Conservation (phyloP, 2,329 filamentous ascomycete genomes). For the Colletotrichum australisinense region DNA sequence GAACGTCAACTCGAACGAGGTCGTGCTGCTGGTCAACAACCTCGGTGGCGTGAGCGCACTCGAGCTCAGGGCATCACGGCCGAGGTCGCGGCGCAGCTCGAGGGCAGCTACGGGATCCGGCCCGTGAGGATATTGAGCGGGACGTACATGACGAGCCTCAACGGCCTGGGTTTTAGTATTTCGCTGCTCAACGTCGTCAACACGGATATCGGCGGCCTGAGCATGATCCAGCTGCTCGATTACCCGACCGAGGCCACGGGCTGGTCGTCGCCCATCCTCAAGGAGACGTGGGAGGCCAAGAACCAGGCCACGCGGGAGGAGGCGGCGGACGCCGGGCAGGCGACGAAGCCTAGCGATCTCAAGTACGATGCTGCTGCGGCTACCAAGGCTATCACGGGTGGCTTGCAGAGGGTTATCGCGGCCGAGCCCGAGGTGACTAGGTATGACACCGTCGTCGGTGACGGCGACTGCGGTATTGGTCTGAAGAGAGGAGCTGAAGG, state of each 20-base stretch:
- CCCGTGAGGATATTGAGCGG: constrained; percentile 75
- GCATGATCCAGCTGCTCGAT: constrained; percentile 78
- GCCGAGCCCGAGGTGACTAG: constrained; percentile 78
- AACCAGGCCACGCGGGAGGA: constrained; percentile 60
- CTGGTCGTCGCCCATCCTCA: constrained; percentile 74
- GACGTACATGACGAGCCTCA: constrained; percentile 83
- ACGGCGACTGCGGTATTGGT: constrained; percentile 90
- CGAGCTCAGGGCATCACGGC: constrained; percentile 79
- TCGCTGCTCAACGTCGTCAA: constrained; percentile 73
- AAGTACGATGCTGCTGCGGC: constrained; percentile 63
- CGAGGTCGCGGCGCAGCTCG: constrained; percentile 75
- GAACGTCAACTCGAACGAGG: constrained; percentile 69
- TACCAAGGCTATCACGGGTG: constrained; percentile 64
- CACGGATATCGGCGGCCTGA: constrained; percentile 67
- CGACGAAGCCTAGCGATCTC: constrained; percentile 58
- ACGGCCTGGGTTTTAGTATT: constrained; percentile 81
- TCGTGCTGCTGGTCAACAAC: constrained; percentile 80
- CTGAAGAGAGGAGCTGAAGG: constrained; percentile 88
- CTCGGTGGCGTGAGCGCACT: constrained; percentile 79
- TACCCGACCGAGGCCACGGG: constrained; percentile 76
- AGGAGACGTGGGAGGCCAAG: constrained; percentile 71
- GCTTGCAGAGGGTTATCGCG: constrained; percentile 70
- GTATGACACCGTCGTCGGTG: constrained; percentile 86
- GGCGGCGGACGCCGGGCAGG: constrained; percentile 43
- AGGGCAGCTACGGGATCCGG: constrained; percentile 65